Percentiles rank a stretch among this genome's conserved stretches.
phyloP scores from a whole-genome alignment of 371 early-diverging fungal species.

The Zychaea mexicana region DNA sequence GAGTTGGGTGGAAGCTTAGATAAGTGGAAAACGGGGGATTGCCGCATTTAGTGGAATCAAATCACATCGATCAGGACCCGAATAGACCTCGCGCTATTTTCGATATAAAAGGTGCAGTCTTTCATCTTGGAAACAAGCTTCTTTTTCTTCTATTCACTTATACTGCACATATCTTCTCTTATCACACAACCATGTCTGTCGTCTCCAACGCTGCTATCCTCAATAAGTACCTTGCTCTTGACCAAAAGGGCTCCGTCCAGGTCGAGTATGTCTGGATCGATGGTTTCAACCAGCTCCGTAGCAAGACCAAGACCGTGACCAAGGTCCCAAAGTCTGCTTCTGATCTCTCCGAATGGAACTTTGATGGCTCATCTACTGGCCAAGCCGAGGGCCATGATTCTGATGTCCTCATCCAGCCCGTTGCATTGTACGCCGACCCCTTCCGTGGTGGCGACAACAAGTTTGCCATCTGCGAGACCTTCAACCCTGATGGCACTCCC shows the following conservation, averaged over 20 bases:
- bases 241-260: slow-evolving; percentile 55
- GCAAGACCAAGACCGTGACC: slow-evolving; percentile 54
- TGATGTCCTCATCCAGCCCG: slow-evolving; percentile 60
- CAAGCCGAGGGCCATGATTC: slow-evolving; percentile 67
- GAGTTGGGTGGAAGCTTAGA: slow-evolving; percentile 6
- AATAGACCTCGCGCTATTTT: slow-evolving; percentile 4
- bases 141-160: not conserved
- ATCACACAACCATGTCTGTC: slow-evolving; percentile 28
- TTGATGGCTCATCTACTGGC: slow-evolving; percentile 64
- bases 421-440: slow-evolving; percentile 60
- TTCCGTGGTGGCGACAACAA: slow-evolving; percentile 68
- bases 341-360: slow-evolving; percentile 65
- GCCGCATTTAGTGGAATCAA: not conserved
- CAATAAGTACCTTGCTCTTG: slow-evolving; percentile 55
- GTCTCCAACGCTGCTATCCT: slow-evolving; percentile 49
- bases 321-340: slow-evolving; percentile 34
- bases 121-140: slow-evolving; percentile 4
- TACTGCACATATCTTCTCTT: not conserved
- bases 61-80: not conserved
- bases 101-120: slow-evolving; percentile 1
- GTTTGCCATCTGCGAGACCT: slow-evolving; percentile 60
- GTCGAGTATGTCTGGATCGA: slow-evolving; percentile 69
- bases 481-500: slow-evolving; percentile 58
- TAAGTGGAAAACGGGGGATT: slow-evolving; percentile 5
- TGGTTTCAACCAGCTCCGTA: slow-evolving; percentile 48